Conservation (phyloP, 257 asterid genomes). For the Rehmannia glutinosa region DNA sequence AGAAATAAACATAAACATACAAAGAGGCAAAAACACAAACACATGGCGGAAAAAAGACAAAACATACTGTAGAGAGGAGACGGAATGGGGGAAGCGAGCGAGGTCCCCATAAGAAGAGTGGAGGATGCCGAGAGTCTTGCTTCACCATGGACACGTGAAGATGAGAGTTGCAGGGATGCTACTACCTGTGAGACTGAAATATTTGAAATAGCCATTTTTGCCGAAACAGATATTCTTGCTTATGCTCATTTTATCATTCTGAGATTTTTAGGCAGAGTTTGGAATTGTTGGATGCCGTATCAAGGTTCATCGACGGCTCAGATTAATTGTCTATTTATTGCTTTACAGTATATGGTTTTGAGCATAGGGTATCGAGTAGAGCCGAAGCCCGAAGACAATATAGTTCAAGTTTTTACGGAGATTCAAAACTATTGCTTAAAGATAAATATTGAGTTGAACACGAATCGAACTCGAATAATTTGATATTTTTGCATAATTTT, state of each 20-base stretch:
- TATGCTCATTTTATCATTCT: neutral
- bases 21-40: conserved; percentile 25
- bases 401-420: too few species aligned
- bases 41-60: conserved; percentile 15
- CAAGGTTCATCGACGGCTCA: neutral
- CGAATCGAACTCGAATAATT: too few species aligned
- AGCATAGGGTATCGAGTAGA: too few species aligned
- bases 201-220: conserved; percentile 38
- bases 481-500: too few species aligned
- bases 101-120: conserved; percentile 35
- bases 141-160: conserved; percentile 37
- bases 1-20: neutral
- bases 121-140: conserved; percentile 33
- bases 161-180: conserved; percentile 35
- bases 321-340: neutral
- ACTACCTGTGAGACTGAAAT: conserved; percentile 25
- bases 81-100: conserved; percentile 24
- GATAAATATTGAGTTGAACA: too few species aligned
- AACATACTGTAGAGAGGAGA: conserved; percentile 32
- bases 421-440: too few species aligned
- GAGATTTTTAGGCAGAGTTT: too few species aligned
- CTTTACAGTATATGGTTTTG: too few species aligned
- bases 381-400: too few species aligned
- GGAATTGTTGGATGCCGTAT: too few species aligned
- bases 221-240: neutral